Percentiles rank a stretch among this genome's conserved stretches.
Conservation (phyloP, 1,284 basidiomycete species). For the Pseudozyma pruni region DNA sequence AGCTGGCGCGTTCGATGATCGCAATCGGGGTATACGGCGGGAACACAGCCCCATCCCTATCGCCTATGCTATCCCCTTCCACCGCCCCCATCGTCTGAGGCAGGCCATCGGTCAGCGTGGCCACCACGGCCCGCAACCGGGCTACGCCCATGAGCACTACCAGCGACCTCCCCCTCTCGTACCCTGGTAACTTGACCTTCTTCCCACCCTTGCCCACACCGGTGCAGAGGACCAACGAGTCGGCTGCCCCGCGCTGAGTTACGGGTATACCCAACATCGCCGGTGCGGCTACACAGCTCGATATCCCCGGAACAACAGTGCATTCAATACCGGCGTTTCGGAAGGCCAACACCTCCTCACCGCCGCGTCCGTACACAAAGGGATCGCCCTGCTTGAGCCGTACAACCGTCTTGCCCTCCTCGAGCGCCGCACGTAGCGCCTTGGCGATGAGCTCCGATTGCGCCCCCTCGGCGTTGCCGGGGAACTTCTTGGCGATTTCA, state of each 20-base stretch:
- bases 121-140: slow-evolving; percentile 78
- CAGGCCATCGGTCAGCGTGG: slow-evolving; percentile 71
- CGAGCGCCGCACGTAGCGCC: slow-evolving; percentile 81
- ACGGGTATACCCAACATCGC: slow-evolving; percentile 89
- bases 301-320: slow-evolving; percentile 87
- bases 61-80: slow-evolving; percentile 53
- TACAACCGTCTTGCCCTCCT: slow-evolving; percentile 84
- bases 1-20: slow-evolving; percentile 90
- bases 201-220: slow-evolving; percentile 89
- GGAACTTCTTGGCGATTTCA: slow-evolving; percentile 92
- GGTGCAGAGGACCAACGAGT: slow-evolving; percentile 87
- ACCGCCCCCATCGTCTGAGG: background rate
- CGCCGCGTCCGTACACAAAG: slow-evolving; percentile 89
- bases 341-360: slow-evolving; percentile 94
- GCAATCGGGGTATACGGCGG: slow-evolving; percentile 85
- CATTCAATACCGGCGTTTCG: slow-evolving; percentile 83
- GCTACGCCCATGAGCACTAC: slow-evolving; percentile 95
- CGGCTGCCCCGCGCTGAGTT: slow-evolving; percentile 92
- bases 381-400: slow-evolving; percentile 97
- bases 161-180: slow-evolving; percentile 82
- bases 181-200: slow-evolving; percentile 84
- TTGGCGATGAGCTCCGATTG: slow-evolving; percentile 93
- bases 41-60: slow-evolving; percentile 73
- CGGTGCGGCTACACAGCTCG: slow-evolving; percentile 87
- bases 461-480: slow-evolving; percentile 93